Conservation (phyloP, 1,284 basidiomycete genomes). For the Bjerkandera adusta region DNA sequence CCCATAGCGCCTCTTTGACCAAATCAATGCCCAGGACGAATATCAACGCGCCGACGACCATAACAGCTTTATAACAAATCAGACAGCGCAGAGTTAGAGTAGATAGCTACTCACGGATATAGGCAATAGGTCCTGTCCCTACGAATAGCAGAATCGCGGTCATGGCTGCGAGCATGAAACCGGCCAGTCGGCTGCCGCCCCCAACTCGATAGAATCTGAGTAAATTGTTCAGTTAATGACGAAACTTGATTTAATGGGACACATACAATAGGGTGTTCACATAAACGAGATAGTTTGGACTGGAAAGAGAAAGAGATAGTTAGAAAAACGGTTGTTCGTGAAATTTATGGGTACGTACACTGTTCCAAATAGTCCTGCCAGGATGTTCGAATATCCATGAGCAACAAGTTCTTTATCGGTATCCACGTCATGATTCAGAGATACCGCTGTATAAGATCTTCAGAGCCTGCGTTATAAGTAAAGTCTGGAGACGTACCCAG, state of each 20-base stretch:
- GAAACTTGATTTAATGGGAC: slow-evolving; percentile 45
- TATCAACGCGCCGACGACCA: slow-evolving; percentile 90
- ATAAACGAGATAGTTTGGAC: slow-evolving; percentile 83
- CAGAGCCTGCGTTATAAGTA: background rate
- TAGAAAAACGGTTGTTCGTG: background rate
- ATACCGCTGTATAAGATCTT: slow-evolving; percentile 60
- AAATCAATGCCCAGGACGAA: slow-evolving; percentile 95
- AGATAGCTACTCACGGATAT: slow-evolving; percentile 74
- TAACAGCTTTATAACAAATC: slow-evolving; percentile 56
- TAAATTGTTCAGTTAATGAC: background rate
- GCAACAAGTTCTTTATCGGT: slow-evolving; percentile 92
- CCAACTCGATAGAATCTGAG: slow-evolving; percentile 92
- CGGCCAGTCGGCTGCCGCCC: slow-evolving; percentile 81
- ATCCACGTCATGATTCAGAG: slow-evolving; percentile 87
- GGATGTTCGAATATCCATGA: slow-evolving; percentile 90
- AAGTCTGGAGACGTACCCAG: slow-evolving; percentile 50
- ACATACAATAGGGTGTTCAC: slow-evolving; percentile 86
- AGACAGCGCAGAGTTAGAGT: slow-evolving; percentile 1
- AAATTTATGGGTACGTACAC: slow-evolving; percentile 52
- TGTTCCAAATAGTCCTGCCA: slow-evolving; percentile 79
- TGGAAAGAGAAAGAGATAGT: slow-evolving; percentile 26
- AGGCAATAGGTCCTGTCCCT: slow-evolving; percentile 86
- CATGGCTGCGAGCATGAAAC: slow-evolving; percentile 81
- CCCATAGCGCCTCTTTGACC: slow-evolving; percentile 94
- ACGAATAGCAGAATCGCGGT: slow-evolving; percentile 76